These are phyloP conservation scores for Colletotrichum camelliae DNA, from an alignment of 2,329 filamentous ascomycete genomes.

Conservation along the genomic window DNA sequence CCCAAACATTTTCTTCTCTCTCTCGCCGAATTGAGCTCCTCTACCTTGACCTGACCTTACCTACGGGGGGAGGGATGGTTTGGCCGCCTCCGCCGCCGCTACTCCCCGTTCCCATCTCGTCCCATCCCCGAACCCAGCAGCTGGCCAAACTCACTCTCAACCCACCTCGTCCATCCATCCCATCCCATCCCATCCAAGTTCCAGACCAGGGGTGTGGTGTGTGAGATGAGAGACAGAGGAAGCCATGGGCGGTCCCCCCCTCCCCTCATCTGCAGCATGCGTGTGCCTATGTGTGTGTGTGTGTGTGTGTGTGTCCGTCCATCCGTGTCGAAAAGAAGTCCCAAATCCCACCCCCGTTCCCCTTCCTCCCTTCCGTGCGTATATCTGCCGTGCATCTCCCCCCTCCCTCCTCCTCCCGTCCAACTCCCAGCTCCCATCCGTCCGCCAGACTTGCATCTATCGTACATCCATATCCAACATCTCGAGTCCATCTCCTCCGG, in stretches of 20 bases:
- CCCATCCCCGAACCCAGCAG: constrained; percentile 4
- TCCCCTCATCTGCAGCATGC: neutral
- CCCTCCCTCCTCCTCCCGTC: neutral
- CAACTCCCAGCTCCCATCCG: neutral
- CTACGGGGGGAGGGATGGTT: neutral
- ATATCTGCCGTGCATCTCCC: constrained; percentile 19
- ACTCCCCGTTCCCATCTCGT: constrained; percentile 17
- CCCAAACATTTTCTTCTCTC: neutral
- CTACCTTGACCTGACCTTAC: neutral
- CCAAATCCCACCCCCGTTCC: neutral
- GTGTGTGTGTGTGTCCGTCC: neutral
- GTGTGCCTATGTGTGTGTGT: neutral
- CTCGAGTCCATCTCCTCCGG: neutral
- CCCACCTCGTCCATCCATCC: constrained; percentile 1
- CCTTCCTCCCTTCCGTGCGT: constrained; percentile 13
- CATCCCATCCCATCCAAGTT: neutral
- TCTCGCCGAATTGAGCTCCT: neutral
- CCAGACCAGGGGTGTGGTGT: constrained; percentile 1
- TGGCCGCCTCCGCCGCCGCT: neutral
- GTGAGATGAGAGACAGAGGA: neutral
- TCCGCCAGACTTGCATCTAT: neutral
- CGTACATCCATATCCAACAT: neutral
- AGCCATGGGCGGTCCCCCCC: neutral
- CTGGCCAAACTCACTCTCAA: neutral
- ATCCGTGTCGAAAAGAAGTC: neutral